Conservation (phyloP, 441 rosid species). For the Syzygium syzygioides region DNA sequence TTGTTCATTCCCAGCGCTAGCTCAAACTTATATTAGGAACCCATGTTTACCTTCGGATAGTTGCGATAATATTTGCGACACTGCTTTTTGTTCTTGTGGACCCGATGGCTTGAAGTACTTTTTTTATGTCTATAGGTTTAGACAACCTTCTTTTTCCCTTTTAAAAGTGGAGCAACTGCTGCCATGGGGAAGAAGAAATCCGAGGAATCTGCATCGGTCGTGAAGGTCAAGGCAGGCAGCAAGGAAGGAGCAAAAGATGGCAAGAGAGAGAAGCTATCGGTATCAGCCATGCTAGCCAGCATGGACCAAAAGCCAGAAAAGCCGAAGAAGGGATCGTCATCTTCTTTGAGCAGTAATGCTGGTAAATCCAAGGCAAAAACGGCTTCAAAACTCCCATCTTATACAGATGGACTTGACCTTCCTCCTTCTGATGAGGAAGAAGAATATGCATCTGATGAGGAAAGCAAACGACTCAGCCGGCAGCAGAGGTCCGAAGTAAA, state of each 20-base stretch:
- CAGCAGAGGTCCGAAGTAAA: constrained; percentile 23
- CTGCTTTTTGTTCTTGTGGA: neutral
- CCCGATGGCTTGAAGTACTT: neutral
- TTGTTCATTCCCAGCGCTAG: neutral
- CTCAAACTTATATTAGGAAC: neutral
- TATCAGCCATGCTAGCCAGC: constrained; percentile 74
- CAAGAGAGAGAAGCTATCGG: constrained; percentile 60
- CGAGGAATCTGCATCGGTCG: constrained; percentile 35
- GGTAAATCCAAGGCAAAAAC: constrained; percentile 41
- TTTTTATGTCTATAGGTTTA: neutral
- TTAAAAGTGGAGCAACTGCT: constrained; percentile 1
- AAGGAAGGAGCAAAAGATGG: constrained; percentile 37
- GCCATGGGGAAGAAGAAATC: constrained; percentile 76
- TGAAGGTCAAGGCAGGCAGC: constrained; percentile 27
- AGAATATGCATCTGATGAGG: constrained; percentile 35
- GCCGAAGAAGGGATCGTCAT: constrained; percentile 57
- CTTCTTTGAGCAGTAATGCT: constrained; percentile 13
- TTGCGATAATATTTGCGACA: neutral
- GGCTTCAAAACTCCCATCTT: constrained; percentile 35
- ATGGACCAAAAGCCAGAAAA: constrained; percentile 78
- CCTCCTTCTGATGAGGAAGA: constrained; percentile 72
- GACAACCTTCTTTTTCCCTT: neutral
- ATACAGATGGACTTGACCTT: constrained; percentile 71
- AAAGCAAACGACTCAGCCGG: constrained; percentile 22
- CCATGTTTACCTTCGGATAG: neutral